phyloP scores from a whole-genome alignment of 805 yeast genomes.

The Alloascoidea hylecoeti region DNA sequence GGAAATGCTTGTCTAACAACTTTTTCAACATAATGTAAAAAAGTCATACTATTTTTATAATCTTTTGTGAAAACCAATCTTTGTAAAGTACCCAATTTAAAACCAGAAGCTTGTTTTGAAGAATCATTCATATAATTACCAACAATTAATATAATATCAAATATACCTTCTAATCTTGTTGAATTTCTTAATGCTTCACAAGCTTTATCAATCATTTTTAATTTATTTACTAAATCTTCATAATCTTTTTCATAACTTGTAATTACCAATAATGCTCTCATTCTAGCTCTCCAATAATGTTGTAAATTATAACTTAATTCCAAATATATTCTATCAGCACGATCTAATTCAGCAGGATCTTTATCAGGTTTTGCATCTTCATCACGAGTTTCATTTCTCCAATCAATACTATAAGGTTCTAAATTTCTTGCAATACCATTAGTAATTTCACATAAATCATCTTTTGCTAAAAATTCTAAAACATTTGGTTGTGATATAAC shows the following conservation, averaged over 20 bases:
- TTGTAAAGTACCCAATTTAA: slow-evolving; percentile 80
- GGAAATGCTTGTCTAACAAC: slow-evolving; percentile 79
- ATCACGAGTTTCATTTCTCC: slow-evolving; percentile 26
- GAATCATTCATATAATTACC: slow-evolving; percentile 95
- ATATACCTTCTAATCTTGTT: slow-evolving; percentile 50
- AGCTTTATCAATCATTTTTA: slow-evolving; percentile 63
- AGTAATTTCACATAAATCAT: slow-evolving; percentile 64
- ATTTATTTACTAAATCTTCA: slow-evolving; percentile 49
- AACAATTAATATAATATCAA: slow-evolving; percentile 76
- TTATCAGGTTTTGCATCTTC: slow-evolving; percentile 34
- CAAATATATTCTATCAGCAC: slow-evolving; percentile 77
- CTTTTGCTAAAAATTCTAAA: slow-evolving; percentile 71
- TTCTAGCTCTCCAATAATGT: slow-evolving; percentile 86
- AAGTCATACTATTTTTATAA: slow-evolving; percentile 74
- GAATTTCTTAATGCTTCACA: slow-evolving; percentile 53
- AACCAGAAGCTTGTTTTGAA: slow-evolving; percentile 88
- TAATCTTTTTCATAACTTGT: slow-evolving; percentile 71
- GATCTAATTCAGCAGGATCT: slow-evolving; percentile 62
- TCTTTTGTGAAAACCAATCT: slow-evolving; percentile 85
- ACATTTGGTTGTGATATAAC: slow-evolving; percentile 58
- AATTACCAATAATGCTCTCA: slow-evolving; percentile 63
- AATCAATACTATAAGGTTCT: slow-evolving; percentile 70
- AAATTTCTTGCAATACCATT: slow-evolving; percentile 56
- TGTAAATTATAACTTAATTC: slow-evolving; percentile 75
- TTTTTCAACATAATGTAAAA: slow-evolving; percentile 84